Evolutionary conservation across 2,329 filamentous ascomycete genomes (phyloP).

Genomic region (Alternaria ethzedia): DNA sequence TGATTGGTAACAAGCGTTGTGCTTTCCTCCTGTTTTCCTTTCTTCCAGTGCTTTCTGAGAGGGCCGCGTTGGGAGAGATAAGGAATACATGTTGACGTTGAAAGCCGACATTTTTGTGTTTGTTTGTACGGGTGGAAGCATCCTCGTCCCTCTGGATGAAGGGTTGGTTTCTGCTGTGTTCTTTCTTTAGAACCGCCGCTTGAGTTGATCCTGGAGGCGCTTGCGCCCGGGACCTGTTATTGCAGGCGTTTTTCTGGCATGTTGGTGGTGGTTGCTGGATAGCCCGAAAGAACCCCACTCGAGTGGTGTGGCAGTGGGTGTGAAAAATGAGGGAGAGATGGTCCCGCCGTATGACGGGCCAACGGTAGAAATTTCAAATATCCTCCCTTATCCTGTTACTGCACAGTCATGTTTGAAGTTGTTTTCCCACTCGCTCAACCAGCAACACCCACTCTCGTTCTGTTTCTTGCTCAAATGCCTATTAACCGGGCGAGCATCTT

Average conservation of each 20-base stretch:
- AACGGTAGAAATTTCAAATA: constrained; percentile 33
- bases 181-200: constrained; percentile 32
- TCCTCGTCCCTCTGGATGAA: constrained; percentile 49
- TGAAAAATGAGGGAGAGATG: constrained; percentile 27
- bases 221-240: constrained; percentile 35
- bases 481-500: constrained; percentile 18
- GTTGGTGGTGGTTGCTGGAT: constrained; percentile 18
- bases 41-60: constrained; percentile 20
- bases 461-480: constrained; percentile 12
- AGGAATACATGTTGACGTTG: constrained; percentile 31
- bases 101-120: constrained; percentile 47
- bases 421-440: constrained; percentile 19
- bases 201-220: constrained; percentile 43
- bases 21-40: constrained; percentile 41
- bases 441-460: constrained; percentile 21
- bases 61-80: constrained; percentile 18
- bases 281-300: constrained; percentile 12
- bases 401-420: constrained; percentile 7
- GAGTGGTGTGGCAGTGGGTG: constrained; percentile 20
- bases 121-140: constrained; percentile 44
- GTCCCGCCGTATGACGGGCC: constrained; percentile 19
- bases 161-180: constrained; percentile 48
- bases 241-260: constrained; percentile 18
- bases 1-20: constrained; percentile 53
- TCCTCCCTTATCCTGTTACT: constrained; percentile 23